Evolutionary conservation across 2,329 filamentous ascomycete species (phyloP).

Genomic region (Colletotrichum sp.): DNA sequence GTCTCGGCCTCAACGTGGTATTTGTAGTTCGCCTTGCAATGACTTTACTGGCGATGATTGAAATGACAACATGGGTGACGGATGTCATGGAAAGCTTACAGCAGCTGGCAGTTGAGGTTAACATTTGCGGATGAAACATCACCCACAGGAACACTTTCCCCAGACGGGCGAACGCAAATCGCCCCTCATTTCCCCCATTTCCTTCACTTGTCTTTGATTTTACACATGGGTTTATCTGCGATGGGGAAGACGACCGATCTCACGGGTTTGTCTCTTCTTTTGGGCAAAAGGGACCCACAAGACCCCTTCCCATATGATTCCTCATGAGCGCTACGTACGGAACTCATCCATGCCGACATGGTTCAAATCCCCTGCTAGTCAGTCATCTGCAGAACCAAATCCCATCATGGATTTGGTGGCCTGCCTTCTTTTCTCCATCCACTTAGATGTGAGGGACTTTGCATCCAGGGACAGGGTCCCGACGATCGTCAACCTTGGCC

Average conservation of each 20-base stretch:
- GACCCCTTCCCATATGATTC: neutral
- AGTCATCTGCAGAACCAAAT: neutral
- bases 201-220: neutral
- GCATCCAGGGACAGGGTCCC: slow-evolving; percentile 1
- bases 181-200: neutral
- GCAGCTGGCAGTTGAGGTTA: neutral
- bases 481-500: neutral
- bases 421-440: neutral
- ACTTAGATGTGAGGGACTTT: neutral
- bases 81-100: neutral
- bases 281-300: neutral
- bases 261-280: neutral
- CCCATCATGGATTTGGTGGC: neutral
- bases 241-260: neutral
- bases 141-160: neutral
- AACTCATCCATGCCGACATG: neutral
- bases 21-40: neutral
- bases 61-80: neutral
- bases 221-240: neutral
- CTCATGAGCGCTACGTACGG: neutral
- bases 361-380: neutral
- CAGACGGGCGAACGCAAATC: neutral
- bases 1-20: neutral
- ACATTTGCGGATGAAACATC: neutral
- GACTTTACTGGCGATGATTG: neutral